Conservation (phyloP, 1,139 yeast species). For the Nakaseomyces glabratus region DNA sequence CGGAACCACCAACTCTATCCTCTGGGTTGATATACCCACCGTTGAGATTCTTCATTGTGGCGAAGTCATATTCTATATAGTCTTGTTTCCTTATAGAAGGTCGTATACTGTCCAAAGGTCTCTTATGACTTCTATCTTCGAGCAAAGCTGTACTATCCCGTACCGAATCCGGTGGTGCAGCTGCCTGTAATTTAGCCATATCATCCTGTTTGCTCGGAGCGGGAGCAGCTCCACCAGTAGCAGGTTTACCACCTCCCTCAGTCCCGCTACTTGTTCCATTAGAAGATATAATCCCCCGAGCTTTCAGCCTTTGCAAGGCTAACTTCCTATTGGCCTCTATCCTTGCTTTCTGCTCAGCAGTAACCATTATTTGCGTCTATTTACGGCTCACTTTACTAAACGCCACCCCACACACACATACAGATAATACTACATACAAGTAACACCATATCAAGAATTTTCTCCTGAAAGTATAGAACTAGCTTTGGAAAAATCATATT, state of each 20-base stretch:
- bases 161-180: constrained; percentile 3
- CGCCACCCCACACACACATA: no score
- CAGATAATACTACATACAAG: no score
- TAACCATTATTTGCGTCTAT: constrained; percentile 31
- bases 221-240: background rate
- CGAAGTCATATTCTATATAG: constrained; percentile 86
- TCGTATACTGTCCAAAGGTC: constrained; percentile 20
- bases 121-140: constrained; percentile 1
- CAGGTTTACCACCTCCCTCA: background rate
- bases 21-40: constrained; percentile 72
- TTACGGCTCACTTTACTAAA: no score
- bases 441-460: no score
- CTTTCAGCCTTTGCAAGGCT: constrained; percentile 47
- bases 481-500: no score
- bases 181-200: background rate
- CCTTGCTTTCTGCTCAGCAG: constrained; percentile 44
- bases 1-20: constrained; percentile 28
- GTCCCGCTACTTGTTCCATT: background rate
- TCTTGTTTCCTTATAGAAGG: constrained; percentile 46
- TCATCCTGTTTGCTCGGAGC: background rate
- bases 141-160: background rate
- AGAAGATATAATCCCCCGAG: constrained; percentile 29
- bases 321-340: constrained; percentile 43
- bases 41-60: constrained; percentile 77
- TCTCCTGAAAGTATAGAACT: no score